Conservation (phyloP, 768 basidiomycete genomes). For the Lentinula edodes region DNA sequence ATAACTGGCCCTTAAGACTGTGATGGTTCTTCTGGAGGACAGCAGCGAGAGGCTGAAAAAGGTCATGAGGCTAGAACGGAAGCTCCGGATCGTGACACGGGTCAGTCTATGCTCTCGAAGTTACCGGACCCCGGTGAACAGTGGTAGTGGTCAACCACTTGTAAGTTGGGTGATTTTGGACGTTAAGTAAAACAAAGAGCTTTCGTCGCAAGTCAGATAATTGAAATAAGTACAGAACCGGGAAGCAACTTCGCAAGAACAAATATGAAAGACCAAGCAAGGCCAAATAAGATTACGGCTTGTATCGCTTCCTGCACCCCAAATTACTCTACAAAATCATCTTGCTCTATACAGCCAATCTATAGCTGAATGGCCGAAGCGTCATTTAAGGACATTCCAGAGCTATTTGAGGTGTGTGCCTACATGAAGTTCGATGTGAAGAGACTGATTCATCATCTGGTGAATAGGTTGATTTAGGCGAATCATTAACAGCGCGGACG, state of each 20-base stretch:
- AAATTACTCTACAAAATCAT: background rate
- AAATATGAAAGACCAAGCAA: background rate
- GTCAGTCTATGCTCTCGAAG: too few relatives aligned
- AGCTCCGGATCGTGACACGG: background rate
- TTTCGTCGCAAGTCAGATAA: too few relatives aligned
- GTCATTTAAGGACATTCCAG: slow-evolving; percentile 89
- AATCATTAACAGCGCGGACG: slow-evolving; percentile 83
- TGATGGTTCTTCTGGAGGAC: background rate
- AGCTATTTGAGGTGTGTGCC: slow-evolving; percentile 82
- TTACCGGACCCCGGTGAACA: too few relatives aligned
- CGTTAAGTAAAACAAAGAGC: too few relatives aligned
- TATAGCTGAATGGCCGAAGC: slow-evolving; percentile 53
- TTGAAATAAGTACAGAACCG: too few relatives aligned
- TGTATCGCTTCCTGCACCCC: background rate
- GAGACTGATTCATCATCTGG: slow-evolving; percentile 8
- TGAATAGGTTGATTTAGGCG: slow-evolving; percentile 78
- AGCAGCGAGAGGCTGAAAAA: background rate
- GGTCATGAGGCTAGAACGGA: background rate
- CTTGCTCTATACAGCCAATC: background rate
- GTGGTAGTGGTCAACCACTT: too few relatives aligned
- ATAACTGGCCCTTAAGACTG: background rate
- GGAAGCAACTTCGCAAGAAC: too few relatives aligned
- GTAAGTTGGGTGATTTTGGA: too few relatives aligned
- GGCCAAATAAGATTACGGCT: background rate
- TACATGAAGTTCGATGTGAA: background rate